Evolutionary conservation across 352 stramenopile species (phyloP), one percentile per base, ranked within the genome.

Genomic region (Peronospora farinosa): DNA sequence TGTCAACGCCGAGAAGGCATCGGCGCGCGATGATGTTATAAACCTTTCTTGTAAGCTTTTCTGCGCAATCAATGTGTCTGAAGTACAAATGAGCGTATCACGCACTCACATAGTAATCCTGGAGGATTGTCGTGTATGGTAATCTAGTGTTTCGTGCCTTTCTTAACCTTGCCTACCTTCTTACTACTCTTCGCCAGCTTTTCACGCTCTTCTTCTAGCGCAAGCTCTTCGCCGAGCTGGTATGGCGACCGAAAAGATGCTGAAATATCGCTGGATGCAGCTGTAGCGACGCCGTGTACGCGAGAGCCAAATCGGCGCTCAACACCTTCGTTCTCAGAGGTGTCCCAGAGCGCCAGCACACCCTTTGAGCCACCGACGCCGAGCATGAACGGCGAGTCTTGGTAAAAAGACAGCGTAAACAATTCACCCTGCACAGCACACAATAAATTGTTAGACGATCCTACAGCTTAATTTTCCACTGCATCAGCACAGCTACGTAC

Each of bases 351-450:
- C 28, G 86, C 88, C 15, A 97, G 54, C 21, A 86, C 69, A 50
- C 88, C 86, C 58, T 90, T 92, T 9, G 82, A 90, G 49, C 92
- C 92, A 33, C 83, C 91, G n/a, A 90, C 75, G 5, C 78, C 89
- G 2, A 97, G 68, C 65, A 96, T 75, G 63, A 88, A 96, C 12
- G 87, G 86, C 41, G 78, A 80, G 54, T 96, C 82, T 40, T 79
- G 63, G 68, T 95, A 93, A 54, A 97, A 97, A 15, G 72, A 73
- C 57, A 96, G 72, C n/a, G 82, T 67, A 47, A 97, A 96, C 19
- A 97, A 57, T 60, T 95, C 79, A 16, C 89, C 92, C 78, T 91
- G 51, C 9, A 69, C 15, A 15, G 7, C 4, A 35, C 5, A n/a
- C 11, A 55, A 32, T 27, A 16, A 52, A 37, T 17, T 31, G 58